Evolutionary conservation across 2,329 filamentous ascomycete species (phyloP).

Genomic region (Hypoxylon sp.): DNA sequence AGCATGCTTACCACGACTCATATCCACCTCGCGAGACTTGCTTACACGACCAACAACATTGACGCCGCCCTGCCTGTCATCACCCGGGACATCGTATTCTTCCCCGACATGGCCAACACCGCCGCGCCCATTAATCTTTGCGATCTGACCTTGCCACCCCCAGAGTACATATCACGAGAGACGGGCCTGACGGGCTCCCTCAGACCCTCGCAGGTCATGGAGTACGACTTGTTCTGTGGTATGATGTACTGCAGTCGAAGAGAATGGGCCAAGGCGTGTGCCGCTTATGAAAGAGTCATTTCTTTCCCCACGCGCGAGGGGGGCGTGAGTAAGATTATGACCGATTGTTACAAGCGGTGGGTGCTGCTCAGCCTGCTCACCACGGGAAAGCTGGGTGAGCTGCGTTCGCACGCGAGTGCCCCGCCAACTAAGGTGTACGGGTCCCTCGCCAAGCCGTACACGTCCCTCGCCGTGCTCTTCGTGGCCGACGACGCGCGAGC

Average conservation of each 20-base stretch:
- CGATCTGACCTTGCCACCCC: slow-evolving; percentile 55
- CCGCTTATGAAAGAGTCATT: slow-evolving; percentile 70
- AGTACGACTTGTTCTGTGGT: slow-evolving; percentile 72
- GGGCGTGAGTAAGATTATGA: slow-evolving; percentile 77
- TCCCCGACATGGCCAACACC: slow-evolving; percentile 57
- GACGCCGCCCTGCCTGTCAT: slow-evolving; percentile 67
- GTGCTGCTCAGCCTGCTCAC: slow-evolving; percentile 77
- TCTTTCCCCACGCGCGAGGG: slow-evolving; percentile 70
- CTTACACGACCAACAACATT: slow-evolving; percentile 63
- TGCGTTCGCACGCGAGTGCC: slow-evolving; percentile 64
- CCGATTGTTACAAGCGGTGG: slow-evolving; percentile 93
- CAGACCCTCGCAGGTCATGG: slow-evolving; percentile 62
- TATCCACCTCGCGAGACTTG: slow-evolving; percentile 63
- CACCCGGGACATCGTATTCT: slow-evolving; percentile 71
- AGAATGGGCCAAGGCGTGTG: slow-evolving; percentile 68
- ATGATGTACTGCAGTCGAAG: slow-evolving; percentile 68
- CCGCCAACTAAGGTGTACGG: slow-evolving; percentile 55
- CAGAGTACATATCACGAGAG: slow-evolving; percentile 65
- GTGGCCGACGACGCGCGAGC: slow-evolving; percentile 60
- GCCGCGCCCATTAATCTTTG: slow-evolving; percentile 53
- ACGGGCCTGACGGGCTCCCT: slow-evolving; percentile 66
- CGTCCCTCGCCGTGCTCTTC: slow-evolving; percentile 74
- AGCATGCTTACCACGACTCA: slow-evolving; percentile 73
- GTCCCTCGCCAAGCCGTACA: slow-evolving; percentile 72
- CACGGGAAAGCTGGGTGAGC: slow-evolving; percentile 63